These are phyloP conservation scores for Adansonia gregorii DNA, from an alignment of 441 rosid genomes.

Conservation along the genomic window DNA sequence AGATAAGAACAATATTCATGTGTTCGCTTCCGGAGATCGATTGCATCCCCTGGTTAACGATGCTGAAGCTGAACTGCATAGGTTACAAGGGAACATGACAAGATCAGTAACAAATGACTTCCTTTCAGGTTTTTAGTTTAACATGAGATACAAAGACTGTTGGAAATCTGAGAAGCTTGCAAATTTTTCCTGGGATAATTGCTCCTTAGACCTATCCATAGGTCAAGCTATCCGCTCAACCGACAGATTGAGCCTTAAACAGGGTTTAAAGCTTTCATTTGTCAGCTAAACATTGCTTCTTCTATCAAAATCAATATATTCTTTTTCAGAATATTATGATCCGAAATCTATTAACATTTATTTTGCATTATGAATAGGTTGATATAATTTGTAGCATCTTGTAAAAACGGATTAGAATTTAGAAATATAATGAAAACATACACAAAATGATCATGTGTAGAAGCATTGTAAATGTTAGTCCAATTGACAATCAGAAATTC, in stretches of 20 bases:
- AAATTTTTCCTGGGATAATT: not conserved
- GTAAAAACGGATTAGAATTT: not conserved
- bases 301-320: not conserved
- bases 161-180: not conserved
- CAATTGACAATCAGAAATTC: not conserved
- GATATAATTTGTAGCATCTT: not conserved
- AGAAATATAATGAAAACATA: not conserved
- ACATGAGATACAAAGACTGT: not conserved
- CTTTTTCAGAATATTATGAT: too few species aligned
- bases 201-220: not conserved
- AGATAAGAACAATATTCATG: slow-evolving; percentile 49
- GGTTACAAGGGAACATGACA: slow-evolving; percentile 56
- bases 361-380: not conserved
- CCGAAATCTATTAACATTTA: not conserved
- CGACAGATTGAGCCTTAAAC: too few species aligned
- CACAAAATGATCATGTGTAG: not conserved
- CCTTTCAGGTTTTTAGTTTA: slow-evolving; percentile 19
- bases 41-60: slow-evolving; percentile 41
- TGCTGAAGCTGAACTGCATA: slow-evolving; percentile 52
- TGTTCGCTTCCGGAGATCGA: slow-evolving; percentile 68
- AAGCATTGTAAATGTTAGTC: not conserved
- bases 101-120: slow-evolving; percentile 33
- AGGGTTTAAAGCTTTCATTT: not conserved
- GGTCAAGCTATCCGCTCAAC: too few species aligned
- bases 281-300: not conserved